phyloP scores from a whole-genome alignment of 192 early-diverging fungal genomes.

The Coemansia furcata region DNA sequence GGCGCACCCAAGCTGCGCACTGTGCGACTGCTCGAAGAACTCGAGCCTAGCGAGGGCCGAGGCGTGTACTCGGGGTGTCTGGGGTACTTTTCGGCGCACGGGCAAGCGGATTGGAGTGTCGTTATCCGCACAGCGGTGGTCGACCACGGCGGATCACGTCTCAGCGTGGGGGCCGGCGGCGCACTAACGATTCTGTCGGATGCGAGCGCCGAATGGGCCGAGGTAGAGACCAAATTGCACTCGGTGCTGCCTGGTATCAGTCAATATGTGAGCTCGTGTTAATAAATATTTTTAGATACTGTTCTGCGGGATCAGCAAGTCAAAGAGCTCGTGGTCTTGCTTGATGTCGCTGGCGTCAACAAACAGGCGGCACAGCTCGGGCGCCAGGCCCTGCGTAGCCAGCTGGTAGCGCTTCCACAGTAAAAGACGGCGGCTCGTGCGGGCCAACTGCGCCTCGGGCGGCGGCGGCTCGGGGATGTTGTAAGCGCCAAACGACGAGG shows the following conservation, averaged over 20 bases:
- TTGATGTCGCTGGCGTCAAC: slow-evolving; percentile 49
- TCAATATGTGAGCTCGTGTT: not conserved
- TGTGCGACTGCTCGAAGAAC: slow-evolving; percentile 68
- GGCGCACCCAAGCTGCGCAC: slow-evolving; percentile 93
- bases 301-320: slow-evolving; percentile 15
- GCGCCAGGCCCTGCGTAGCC: slow-evolving; percentile 30
- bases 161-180: slow-evolving; percentile 89
- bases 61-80: slow-evolving; percentile 89
- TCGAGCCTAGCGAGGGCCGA: slow-evolving; percentile 61
- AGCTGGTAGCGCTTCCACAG: slow-evolving; percentile 39
- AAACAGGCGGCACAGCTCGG: slow-evolving; percentile 36
- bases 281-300: not conserved
- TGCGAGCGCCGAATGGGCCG: slow-evolving; percentile 81
- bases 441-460: slow-evolving; percentile 40
- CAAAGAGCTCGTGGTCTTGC: slow-evolving; percentile 27
- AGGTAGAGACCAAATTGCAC: slow-evolving; percentile 75
- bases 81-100: slow-evolving; percentile 77
- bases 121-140: slow-evolving; percentile 89
- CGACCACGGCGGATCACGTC: slow-evolving; percentile 5
- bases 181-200: slow-evolving; percentile 89
- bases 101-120: slow-evolving; percentile 74
- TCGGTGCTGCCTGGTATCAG: slow-evolving; percentile 16
- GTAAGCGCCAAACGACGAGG: slow-evolving; percentile 18
- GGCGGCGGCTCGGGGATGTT: slow-evolving; percentile 51
- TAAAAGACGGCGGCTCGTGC: slow-evolving; percentile 27